phyloP scores from a whole-genome alignment of 2,329 filamentous ascomycete genomes.

The Chaetomium sp. region DNA sequence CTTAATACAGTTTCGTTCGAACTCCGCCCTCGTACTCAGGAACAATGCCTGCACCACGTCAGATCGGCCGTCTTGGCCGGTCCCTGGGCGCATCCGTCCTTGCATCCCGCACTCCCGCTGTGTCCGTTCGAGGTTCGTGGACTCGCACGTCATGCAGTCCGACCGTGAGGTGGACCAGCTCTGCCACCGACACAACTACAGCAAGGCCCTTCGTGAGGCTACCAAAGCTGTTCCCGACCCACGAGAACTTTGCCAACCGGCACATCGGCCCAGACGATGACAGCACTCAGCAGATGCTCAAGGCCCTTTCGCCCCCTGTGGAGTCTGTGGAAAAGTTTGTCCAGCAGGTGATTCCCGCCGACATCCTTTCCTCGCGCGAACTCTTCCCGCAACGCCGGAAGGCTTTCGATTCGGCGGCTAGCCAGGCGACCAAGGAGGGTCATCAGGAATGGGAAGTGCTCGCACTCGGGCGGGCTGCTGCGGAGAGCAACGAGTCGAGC shows the following conservation, averaged over 20 bases:
- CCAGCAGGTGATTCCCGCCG: conserved; percentile 70
- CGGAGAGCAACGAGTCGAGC: conserved; percentile 34
- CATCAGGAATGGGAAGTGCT: conserved; percentile 56
- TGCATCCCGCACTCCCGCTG: conserved; percentile 8
- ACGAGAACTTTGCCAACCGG: conserved; percentile 67
- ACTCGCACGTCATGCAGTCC: neutral
- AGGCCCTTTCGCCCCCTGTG: conserved; percentile 66
- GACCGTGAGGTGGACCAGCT: neutral
- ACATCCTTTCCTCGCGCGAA: conserved; percentile 64
- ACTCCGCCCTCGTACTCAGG: too few species aligned
- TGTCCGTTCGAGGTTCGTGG: conserved; percentile 2
- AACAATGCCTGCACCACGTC: conserved; percentile 18
- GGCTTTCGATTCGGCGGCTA: conserved; percentile 33
- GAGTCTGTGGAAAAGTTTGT: conserved; percentile 75
- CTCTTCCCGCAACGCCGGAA: conserved; percentile 49
- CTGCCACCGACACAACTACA: neutral
- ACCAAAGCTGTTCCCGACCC: conserved; percentile 24
- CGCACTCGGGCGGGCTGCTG: conserved; percentile 32
- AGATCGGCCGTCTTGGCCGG: conserved; percentile 20
- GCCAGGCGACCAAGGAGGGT: conserved; percentile 32
- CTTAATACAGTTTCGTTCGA: too few species aligned
- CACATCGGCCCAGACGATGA: conserved; percentile 78
- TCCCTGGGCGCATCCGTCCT: conserved; percentile 16
- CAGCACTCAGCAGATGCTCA: conserved; percentile 71
- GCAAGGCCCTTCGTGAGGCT: conserved; percentile 11